Evolutionary conservation across 257 asterid genomes (phyloP).

Genomic region (Nicotiana tabacum): DNA sequence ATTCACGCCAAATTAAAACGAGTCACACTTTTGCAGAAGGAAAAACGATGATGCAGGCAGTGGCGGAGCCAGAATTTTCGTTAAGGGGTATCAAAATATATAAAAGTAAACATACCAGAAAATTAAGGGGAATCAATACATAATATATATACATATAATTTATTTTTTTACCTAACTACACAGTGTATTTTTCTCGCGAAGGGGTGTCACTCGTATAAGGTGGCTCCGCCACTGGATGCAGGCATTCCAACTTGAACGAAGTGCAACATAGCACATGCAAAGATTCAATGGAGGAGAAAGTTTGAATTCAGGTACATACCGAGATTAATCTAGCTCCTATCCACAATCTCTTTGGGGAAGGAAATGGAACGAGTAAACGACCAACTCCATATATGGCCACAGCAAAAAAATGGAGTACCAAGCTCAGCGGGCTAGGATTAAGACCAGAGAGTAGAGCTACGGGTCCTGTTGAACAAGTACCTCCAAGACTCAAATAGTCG

Average conservation of each 20-base stretch:
- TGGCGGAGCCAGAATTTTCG: no score
- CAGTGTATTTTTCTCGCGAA: no score
- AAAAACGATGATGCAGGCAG: neutral
- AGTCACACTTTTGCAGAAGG: neutral
- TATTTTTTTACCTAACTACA: no score
- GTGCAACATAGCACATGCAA: neutral
- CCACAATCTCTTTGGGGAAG: slow-evolving; percentile 43
- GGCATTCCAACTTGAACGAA: neutral
- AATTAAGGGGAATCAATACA: no score
- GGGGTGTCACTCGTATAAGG: no score
- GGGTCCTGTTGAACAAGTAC: slow-evolving; percentile 47
- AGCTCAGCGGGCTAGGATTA: slow-evolving; percentile 40
- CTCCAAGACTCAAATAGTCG: slow-evolving; percentile 52
- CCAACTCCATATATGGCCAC: slow-evolving; percentile 45
- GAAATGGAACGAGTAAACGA: slow-evolving; percentile 44
- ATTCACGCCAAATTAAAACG: neutral
- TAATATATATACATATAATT: no score
- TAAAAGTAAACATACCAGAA: no score
- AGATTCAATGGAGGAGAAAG: neutral
- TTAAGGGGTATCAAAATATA: no score
- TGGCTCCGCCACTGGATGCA: neutral
- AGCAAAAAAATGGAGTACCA: slow-evolving; percentile 45
- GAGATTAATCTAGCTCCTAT: slow-evolving; percentile 37
- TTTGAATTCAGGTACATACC: slow-evolving; percentile 20
- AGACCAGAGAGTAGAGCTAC: slow-evolving; percentile 44